Conservation (phyloP, 768 basidiomycete species). For the Auricularia auricula-judae region DNA sequence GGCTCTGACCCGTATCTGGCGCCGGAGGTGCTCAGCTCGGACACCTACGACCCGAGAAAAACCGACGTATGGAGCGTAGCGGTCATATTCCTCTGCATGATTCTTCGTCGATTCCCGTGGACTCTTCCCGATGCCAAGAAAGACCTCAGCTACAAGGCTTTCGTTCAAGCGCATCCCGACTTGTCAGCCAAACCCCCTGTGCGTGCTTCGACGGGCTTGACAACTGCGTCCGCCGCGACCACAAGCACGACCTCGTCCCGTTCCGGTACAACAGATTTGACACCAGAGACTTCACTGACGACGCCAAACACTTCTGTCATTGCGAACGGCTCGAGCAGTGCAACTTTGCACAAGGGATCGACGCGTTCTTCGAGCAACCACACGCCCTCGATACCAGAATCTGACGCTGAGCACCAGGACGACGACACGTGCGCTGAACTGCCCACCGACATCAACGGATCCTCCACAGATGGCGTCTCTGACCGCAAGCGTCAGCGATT, state of each 20-base stretch:
- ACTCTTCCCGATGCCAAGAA: conserved; percentile 93
- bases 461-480: not conserved
- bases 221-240: not conserved
- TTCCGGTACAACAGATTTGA: not conserved
- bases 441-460: not conserved
- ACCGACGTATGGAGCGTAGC: conserved; percentile 98
- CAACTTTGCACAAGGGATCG: not conserved
- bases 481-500: not conserved
- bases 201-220: conserved; percentile 4
- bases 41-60: conserved; percentile 88
- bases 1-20: conserved; percentile 98
- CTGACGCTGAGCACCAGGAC: not conserved
- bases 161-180: conserved; percentile 89
- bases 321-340: not conserved
- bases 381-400: not conserved
- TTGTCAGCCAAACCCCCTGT: conserved; percentile 36
- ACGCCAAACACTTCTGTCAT: not conserved
- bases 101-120: conserved; percentile 96
- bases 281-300: not conserved
- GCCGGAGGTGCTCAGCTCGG: conserved; percentile 78
- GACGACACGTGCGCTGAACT: not conserved
- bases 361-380: not conserved
- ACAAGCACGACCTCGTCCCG: conserved; percentile 1
- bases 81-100: conserved; percentile 99
- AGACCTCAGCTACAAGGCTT: conserved; percentile 84